Percentiles rank a stretch among this genome's conserved stretches.
phyloP scores from a whole-genome alignment of 257 asterid species.

The Scutellaria baicalensis region DNA sequence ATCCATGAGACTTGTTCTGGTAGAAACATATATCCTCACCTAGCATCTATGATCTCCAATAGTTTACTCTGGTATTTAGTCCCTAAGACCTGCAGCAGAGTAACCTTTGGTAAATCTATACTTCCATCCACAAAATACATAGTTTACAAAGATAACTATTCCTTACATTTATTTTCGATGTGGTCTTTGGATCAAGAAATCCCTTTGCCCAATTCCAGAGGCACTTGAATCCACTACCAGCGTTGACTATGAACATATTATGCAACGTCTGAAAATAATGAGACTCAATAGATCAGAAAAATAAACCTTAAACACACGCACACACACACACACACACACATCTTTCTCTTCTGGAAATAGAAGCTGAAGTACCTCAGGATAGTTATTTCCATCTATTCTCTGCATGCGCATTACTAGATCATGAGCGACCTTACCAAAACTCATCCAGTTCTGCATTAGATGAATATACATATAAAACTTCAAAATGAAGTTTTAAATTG shows the following conservation, averaged over 20 bases:
- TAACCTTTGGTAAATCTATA: slow-evolving; percentile 16
- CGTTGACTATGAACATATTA: slow-evolving; percentile 91
- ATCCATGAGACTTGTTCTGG: not conserved
- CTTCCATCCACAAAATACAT: slow-evolving; percentile 5
- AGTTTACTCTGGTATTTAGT: slow-evolving; percentile 69
- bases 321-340: not conserved
- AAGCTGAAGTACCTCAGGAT: slow-evolving; percentile 78
- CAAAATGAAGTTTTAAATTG: not conserved
- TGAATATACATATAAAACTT: slow-evolving; percentile 8
- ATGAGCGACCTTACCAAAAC: slow-evolving; percentile 84
- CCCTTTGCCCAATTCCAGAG: slow-evolving; percentile 79
- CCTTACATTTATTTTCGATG: slow-evolving; percentile 79
- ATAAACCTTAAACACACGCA: not conserved
- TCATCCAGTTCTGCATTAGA: slow-evolving; percentile 82
- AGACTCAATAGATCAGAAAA: slow-evolving; percentile 15
- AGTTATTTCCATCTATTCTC: slow-evolving; percentile 89
- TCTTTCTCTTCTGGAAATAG: slow-evolving; percentile 12
- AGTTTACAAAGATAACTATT: not conserved
- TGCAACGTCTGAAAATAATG: slow-evolving; percentile 67
- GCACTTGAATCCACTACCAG: slow-evolving; percentile 86
- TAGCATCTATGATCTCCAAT: slow-evolving; percentile 67
- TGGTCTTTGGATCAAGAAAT: slow-evolving; percentile 89
- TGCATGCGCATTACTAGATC: slow-evolving; percentile 91
- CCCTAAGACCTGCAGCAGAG: slow-evolving; percentile 72
- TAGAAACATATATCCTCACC: slow-evolving; percentile 41